Percentiles rank a stretch among this genome's conserved stretches.
Evolutionary conservation across 192 early-diverging fungal species (phyloP).

Genomic region (Neocallimastix lanati): DNA sequence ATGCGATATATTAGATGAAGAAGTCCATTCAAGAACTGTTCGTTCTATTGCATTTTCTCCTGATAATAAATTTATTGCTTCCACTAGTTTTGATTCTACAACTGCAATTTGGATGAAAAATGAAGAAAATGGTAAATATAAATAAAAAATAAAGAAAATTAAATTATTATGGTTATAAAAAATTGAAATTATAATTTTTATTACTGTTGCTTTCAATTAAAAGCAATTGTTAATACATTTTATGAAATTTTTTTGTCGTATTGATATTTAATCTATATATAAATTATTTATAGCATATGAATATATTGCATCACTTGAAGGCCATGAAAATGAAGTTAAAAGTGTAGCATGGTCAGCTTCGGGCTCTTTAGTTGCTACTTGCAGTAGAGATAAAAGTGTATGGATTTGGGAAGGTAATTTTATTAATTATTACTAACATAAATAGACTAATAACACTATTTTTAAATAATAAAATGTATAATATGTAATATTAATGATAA

Average conservation of each 20-base stretch:
- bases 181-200: too few relatives aligned
- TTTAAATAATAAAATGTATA: too few relatives aligned
- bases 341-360: constrained; percentile 68
- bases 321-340: constrained; percentile 97
- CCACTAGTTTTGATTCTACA: constrained; percentile 82
- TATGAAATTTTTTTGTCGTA: too few relatives aligned
- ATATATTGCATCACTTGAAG: constrained; percentile 83
- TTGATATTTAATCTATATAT: too few relatives aligned
- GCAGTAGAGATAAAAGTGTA: constrained; percentile 88
- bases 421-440: too few relatives aligned
- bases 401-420: constrained; percentile 91
- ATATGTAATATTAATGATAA: too few relatives aligned
- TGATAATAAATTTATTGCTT: constrained; percentile 49
- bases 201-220: too few relatives aligned
- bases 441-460: too few relatives aligned
- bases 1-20: constrained; percentile 54
- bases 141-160: background rate
- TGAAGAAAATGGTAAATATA: constrained; percentile 19
- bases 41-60: constrained; percentile 74
- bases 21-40: constrained; percentile 80
- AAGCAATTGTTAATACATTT: too few relatives aligned
- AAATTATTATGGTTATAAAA: too few relatives aligned
- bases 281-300: constrained; percentile 55
- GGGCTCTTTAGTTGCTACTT: constrained; percentile 75
- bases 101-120: constrained; percentile 80